Evolutionary conservation across 2,329 filamentous ascomycete genomes (phyloP).

Genomic region (Sclerotinia sclerotiorum): DNA sequence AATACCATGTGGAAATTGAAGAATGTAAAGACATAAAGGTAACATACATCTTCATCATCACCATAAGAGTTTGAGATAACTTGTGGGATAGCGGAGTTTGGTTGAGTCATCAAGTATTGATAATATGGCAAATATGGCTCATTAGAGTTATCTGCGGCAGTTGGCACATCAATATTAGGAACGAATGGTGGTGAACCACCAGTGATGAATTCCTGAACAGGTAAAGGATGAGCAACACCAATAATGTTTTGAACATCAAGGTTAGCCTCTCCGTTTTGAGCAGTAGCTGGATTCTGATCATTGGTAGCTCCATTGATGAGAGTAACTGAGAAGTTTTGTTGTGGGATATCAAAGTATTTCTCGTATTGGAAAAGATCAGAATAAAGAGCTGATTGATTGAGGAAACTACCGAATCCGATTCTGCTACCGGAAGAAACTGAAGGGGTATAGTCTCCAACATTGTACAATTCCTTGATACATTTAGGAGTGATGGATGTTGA

Average conservation of each 20-base stretch:
- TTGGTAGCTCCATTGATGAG: slow-evolving; percentile 45
- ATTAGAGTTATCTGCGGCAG: slow-evolving; percentile 44
- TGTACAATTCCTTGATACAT: slow-evolving; percentile 52
- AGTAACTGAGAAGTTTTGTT: slow-evolving; percentile 47
- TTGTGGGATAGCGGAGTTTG: slow-evolving; percentile 49
- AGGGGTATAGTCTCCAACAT: slow-evolving; percentile 48
- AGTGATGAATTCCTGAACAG: slow-evolving; percentile 55
- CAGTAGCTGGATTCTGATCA: slow-evolving; percentile 41
- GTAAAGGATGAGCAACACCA: slow-evolving; percentile 53
- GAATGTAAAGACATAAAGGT: neutral
- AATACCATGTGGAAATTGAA: neutral
- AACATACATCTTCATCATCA: slow-evolving; percentile 50
- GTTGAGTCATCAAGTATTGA: slow-evolving; percentile 50
- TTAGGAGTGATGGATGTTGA: slow-evolving; percentile 46
- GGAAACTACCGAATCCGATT: slow-evolving; percentile 52
- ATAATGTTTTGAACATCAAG: slow-evolving; percentile 55
- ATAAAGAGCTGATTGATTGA: slow-evolving; percentile 51
- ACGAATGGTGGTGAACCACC: slow-evolving; percentile 55
- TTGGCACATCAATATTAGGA: slow-evolving; percentile 44
- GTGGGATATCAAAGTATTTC: slow-evolving; percentile 44
- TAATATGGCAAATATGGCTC: slow-evolving; percentile 60
- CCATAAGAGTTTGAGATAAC: slow-evolving; percentile 59
- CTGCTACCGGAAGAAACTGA: slow-evolving; percentile 48
- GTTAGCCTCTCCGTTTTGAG: slow-evolving; percentile 29
- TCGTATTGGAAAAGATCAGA: slow-evolving; percentile 46